Evolutionary conservation across 305 asterid genomes (phyloP).

Genomic region (Fraxinus latifolia): DNA sequence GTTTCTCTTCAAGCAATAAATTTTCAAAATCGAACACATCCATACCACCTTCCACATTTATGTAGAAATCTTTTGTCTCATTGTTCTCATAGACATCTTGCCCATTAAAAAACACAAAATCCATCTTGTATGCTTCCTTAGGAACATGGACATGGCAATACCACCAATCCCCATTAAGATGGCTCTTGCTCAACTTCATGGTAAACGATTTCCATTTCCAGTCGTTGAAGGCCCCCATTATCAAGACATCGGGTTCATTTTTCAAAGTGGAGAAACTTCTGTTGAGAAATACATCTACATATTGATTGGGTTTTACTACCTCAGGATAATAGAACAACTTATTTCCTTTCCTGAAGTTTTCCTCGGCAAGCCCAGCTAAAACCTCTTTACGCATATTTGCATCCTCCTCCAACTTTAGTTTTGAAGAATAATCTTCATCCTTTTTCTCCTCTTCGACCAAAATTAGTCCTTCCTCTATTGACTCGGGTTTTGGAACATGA

Average conservation of each 20-base stretch:
- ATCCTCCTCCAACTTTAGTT: conserved; percentile 64
- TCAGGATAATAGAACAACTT: conserved; percentile 72
- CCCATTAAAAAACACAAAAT: conserved; percentile 88
- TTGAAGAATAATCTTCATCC: conserved; percentile 36
- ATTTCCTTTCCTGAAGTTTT: conserved; percentile 56
- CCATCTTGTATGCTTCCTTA: conserved; percentile 82
- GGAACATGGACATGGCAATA: conserved; percentile 82
- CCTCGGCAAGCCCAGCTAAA: conserved; percentile 66
- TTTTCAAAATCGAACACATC: conserved; percentile 69
- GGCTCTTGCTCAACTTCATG: conserved; percentile 57
- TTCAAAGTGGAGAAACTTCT: conserved; percentile 72
- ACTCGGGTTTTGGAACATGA: conserved; percentile 27
- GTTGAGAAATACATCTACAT: conserved; percentile 66
- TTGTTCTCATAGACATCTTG: conserved; percentile 84
- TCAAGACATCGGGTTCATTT: conserved; percentile 61
- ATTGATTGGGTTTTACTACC: conserved; percentile 68
- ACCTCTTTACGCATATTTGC: conserved; percentile 42
- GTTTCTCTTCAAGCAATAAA: conserved; percentile 89
- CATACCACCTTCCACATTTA: conserved; percentile 75
- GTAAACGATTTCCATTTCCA: conserved; percentile 88
- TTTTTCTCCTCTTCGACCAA: conserved; percentile 27
- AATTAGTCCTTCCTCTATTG: conserved; percentile 24
- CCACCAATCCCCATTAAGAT: conserved; percentile 92
- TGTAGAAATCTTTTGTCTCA: conserved; percentile 68
- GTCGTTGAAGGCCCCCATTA: conserved; percentile 89